These are phyloP conservation scores for Bipolaris oryzae DNA, from an alignment of 2,329 filamentous ascomycete species.

Conservation along the genomic window DNA sequence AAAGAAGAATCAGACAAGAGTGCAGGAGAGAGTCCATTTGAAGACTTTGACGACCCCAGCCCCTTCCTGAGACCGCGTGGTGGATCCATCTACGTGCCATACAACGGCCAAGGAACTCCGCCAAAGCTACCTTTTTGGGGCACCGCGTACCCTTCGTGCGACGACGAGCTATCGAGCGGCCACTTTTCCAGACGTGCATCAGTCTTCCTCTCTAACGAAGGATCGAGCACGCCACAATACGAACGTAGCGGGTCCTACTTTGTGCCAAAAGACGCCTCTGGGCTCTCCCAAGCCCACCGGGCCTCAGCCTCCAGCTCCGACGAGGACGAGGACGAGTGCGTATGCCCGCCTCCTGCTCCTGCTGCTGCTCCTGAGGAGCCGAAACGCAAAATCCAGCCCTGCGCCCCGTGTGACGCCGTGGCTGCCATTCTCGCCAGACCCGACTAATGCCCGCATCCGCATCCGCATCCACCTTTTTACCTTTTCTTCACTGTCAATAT, in stretches of 20 bases:
- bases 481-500: constrained; percentile 33
- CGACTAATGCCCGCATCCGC: constrained; percentile 17
- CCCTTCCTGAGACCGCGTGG: constrained; percentile 32
- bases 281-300: constrained; percentile 20
- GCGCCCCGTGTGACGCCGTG: constrained; percentile 35
- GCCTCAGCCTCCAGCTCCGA: constrained; percentile 24
- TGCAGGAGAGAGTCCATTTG: constrained; percentile 23
- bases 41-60: constrained; percentile 28
- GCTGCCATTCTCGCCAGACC: constrained; percentile 32
- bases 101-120: constrained; percentile 31
- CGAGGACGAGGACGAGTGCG: constrained; percentile 24
- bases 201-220: constrained; percentile 12
- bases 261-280: constrained; percentile 14
- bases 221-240: constrained; percentile 20
- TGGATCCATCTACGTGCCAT: constrained; percentile 34
- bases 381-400: constrained; percentile 26
- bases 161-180: constrained; percentile 12
- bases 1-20: constrained; percentile 40
- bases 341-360: constrained; percentile 18
- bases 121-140: constrained; percentile 30
- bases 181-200: constrained; percentile 24
- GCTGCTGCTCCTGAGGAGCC: constrained; percentile 17
- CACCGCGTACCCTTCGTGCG: constrained; percentile 21
- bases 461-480: not conserved
- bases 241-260: constrained; percentile 26